These are phyloP conservation scores for Podosphaera xanthii DNA, from an alignment of 2,329 filamentous ascomycete species.

Conservation along the genomic window DNA sequence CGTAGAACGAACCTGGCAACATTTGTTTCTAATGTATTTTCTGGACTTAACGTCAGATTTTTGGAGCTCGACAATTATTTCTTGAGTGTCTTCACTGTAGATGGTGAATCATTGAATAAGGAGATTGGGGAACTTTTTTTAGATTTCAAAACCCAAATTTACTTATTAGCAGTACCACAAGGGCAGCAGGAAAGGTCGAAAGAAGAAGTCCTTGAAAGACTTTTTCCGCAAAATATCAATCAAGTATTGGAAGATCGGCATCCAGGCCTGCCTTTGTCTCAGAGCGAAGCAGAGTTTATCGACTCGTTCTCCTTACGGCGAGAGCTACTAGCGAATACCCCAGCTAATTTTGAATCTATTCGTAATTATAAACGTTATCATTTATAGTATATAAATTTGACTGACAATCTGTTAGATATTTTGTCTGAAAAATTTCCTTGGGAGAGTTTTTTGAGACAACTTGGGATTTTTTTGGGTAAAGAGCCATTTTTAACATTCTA, in stretches of 20 bases:
- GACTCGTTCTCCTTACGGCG: slow-evolving; percentile 28
- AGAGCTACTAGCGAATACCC: slow-evolving; percentile 30
- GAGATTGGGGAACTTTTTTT: slow-evolving; percentile 36
- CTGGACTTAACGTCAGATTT: slow-evolving; percentile 40
- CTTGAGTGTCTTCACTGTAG: slow-evolving; percentile 37
- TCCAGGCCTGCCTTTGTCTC: slow-evolving; percentile 28
- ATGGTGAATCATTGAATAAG: slow-evolving; percentile 32
- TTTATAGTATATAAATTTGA: too few relatives aligned
- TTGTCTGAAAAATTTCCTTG: slow-evolving; percentile 37
- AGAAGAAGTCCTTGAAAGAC: slow-evolving; percentile 31
- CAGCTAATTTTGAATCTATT: slow-evolving; percentile 21
- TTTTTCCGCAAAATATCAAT: slow-evolving; percentile 35
- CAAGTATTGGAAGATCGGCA: slow-evolving; percentile 29
- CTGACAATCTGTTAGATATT: slow-evolving; percentile 13
- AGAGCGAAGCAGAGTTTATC: slow-evolving; percentile 36
- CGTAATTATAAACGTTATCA: slow-evolving; percentile 15
- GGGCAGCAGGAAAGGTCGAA: slow-evolving; percentile 25
- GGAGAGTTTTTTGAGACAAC: slow-evolving; percentile 37
- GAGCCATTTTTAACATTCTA: slow-evolving; percentile 26
- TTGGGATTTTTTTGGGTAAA: slow-evolving; percentile 33
- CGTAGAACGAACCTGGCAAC: slow-evolving; percentile 41
- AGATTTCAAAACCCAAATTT: slow-evolving; percentile 44
- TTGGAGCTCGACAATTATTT: slow-evolving; percentile 39
- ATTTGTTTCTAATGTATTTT: slow-evolving; percentile 39
- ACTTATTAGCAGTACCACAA: slow-evolving; percentile 35